Base-by-base conservation (phyloP, 2,329 filamentous ascomycete species). In the Penicillium sp. region DNA sequence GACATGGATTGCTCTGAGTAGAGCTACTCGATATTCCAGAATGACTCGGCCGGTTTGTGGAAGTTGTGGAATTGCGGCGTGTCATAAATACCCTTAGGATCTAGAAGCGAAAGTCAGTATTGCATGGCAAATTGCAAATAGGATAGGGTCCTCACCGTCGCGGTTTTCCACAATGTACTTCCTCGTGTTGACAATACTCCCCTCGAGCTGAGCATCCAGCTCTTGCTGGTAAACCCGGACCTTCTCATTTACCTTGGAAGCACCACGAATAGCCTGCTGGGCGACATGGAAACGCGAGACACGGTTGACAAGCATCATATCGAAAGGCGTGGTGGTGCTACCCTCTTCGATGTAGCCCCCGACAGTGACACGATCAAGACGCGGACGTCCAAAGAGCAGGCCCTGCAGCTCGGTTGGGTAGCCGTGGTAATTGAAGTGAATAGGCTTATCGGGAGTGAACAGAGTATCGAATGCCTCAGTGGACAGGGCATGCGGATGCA, bases 341-440 rank as follows among this genome's bases (percentile, higher is more conserved):
- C 86, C 86, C 70, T 89, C 86, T 66, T 89, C 86, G 27, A 79
- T 80, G 62, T 89, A 89, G 4, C 82, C 84, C 15, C 79, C 80
- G 8, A 89, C 81, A 0, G 72, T 79, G 59, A 87, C 79, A 3
- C 84, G 78, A 6, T 83, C 76, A 17, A 83, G 64, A 10, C 76
- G 73, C 0, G 77, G 78, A 0, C 85, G 77, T 0, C 84, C 84
- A 65, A 88, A 89, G 3, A 89, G 70, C 27, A 89, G 68, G 0
- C 85, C 85, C 58, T 83, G 81, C 55, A 89, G 70, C 67, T 89
- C 86, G 1, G 79, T 78, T 5, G 79, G 72, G 63, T 89, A 89
- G 12, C 86, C 86, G 63, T 89, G 86, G 66, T 88, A 89, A 70
- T 89, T 89, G 75, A 89, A 86, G 67, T 84, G 80, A 6, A 88